Base-by-base conservation (phyloP, 2,329 filamentous ascomycete genomes). In the Phialophora verrucosa region DNA sequence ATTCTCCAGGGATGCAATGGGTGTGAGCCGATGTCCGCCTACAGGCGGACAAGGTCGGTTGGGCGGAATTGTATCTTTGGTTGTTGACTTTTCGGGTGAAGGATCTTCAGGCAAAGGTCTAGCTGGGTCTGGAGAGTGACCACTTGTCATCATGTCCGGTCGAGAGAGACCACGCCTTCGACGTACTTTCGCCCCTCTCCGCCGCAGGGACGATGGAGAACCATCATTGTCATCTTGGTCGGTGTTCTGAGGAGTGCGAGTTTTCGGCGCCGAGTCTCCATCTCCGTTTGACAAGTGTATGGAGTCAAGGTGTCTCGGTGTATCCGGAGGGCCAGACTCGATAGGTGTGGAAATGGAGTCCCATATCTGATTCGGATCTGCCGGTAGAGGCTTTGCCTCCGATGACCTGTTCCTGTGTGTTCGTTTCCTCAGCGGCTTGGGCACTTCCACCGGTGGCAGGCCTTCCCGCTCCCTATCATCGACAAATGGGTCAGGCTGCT, bases 1-100 rank as follows among this genome's bases (percentile, higher is more conserved):
- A 1, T 84, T 85, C 51, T 87, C 84, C 12, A 83, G 82, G 4
- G 86, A 88, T 7, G 80, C 83, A 66, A 88, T 87, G 0, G 86
- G 87, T 7, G 86, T 87, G 1, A 88, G 78, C 66, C 80, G 79
- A 70, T 85, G 79, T 53, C 71, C 80, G n/a, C 84, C 84, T 31
- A 82, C 84, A 11, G 80, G 82, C 3, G 85, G 84, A 69, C 84
- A 83, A 8, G 78, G 78, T 59, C 80, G 78, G 69, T 78, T 58
- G 20, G 70, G 63, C 53, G 67, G 44, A 44, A 63, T 71, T 20
- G 63, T 47, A 12, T 51, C 10, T 27, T 10, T 29, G 3, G 14
- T 11, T 27, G 58, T 23, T 29, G 25, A 6, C 23, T 38, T 56
- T 20, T 20, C 44, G 32, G 44, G 47, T 17, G 20, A 20, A 3